Evolutionary conservation across 1,139 yeast species (phyloP).

Genomic region (Barnettozyma hawaiiensis): DNA sequence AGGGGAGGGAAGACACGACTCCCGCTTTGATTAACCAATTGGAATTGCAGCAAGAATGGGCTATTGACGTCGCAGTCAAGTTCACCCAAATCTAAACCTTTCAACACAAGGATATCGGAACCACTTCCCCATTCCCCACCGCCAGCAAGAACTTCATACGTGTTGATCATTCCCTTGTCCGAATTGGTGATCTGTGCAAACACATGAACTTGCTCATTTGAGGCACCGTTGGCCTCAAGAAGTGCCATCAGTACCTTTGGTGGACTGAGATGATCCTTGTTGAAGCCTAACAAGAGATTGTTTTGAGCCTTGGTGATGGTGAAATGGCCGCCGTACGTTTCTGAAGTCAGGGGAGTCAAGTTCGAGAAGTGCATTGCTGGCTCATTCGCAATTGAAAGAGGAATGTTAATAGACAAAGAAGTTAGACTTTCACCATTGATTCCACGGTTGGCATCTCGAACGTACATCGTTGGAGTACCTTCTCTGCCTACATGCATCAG

Average conservation of each 20-base stretch:
- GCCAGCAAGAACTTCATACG: constrained; percentile 10
- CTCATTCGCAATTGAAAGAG: neutral
- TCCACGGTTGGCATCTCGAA: neutral
- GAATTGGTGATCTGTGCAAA: constrained; percentile 4
- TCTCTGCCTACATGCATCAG: constrained; percentile 1
- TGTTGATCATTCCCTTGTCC: neutral
- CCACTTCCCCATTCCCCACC: constrained; percentile 14
- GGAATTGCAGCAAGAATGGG: neutral
- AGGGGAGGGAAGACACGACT: neutral
- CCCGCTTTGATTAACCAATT: neutral
- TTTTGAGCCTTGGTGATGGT: constrained; percentile 6
- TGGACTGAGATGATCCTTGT: constrained; percentile 4
- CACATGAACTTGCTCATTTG: neutral
- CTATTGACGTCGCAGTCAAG: neutral
- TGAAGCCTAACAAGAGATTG: constrained; percentile 6
- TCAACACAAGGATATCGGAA: constrained; percentile 4
- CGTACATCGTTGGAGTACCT: constrained; percentile 1
- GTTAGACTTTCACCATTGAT: neutral
- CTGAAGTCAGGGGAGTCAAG: neutral
- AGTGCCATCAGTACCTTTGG: constrained; percentile 5
- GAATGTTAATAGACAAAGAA: constrained; percentile 3
- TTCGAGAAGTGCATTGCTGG: neutral
- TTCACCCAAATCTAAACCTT: constrained; percentile 2
- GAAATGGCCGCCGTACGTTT: neutral
- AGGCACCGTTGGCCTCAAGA: neutral